Evolutionary conservation across 306 rosid species (phyloP), one percentile per base, ranked within the genome.

Genomic region (Spatholobus suberectus): DNA sequence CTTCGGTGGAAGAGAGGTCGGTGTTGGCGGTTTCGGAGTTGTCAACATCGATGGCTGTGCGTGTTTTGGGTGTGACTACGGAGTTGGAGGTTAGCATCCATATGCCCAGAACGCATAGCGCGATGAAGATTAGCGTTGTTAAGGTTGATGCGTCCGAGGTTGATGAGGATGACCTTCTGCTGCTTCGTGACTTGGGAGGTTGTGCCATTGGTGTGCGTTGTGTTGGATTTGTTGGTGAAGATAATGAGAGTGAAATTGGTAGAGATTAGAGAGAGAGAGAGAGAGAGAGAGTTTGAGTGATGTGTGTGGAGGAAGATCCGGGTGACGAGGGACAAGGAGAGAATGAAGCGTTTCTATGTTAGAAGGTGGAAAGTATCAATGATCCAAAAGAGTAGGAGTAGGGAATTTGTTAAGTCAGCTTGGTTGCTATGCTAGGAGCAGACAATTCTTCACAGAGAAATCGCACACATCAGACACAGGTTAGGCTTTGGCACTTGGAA

Each of bases 341-440:
- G 46, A 41, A 26, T 59, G 73, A 78, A 62, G 49, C 23, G 73
- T 75, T 21, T 75, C 77, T 43, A 87, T 62, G 49, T 82, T 83
- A 43, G 90, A 84, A 68, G 52, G 82, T 81, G 52, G 89, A 86
- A 86, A 78, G 85, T 77, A 84, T 83, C 81, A 70, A 90, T 40
- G 93, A 92, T 92, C 97, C 98, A 51, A 63, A 47, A 72, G 87
- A 92, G 89, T 89, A 62, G 98, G 97, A 88, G 23, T 27, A 78
- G 88, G 89, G 86, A 82, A 73, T 21, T 80, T 76, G 85, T 75
- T 80, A 4, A 46, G 70, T 78, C 80, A 78, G 9, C n/a, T 40
- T 58, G 38, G 76, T 35, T 72, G 35, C 21, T 18, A 61, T 83
- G 43, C 14, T 9, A 35, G 17, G 20, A 52, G 3, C 12, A 37